These are phyloP conservation scores for Candida sithepensis DNA, from an alignment of 805 yeast genomes.

Conservation along the genomic window DNA sequence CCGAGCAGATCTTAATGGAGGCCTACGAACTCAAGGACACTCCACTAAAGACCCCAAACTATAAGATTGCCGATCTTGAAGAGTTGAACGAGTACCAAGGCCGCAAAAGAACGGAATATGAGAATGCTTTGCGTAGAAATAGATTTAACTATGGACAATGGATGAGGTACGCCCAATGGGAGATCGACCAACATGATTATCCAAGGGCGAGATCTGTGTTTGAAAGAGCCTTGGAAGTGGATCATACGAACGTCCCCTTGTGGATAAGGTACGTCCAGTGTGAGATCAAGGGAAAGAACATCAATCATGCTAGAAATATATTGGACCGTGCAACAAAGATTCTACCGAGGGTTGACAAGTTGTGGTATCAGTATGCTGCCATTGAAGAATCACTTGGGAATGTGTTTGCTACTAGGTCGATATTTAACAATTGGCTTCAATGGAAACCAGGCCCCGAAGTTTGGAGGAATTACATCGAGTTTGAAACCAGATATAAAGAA, in stretches of 20 bases:
- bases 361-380: slow-evolving; percentile 82
- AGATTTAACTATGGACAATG: slow-evolving; percentile 81
- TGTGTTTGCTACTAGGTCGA: slow-evolving; percentile 52
- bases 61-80: slow-evolving; percentile 66
- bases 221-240: slow-evolving; percentile 81
- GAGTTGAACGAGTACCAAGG: slow-evolving; percentile 76
- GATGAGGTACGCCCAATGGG: slow-evolving; percentile 90
- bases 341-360: slow-evolving; percentile 75
- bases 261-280: slow-evolving; percentile 83
- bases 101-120: slow-evolving; percentile 76
- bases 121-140: slow-evolving; percentile 82
- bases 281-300: slow-evolving; percentile 67
- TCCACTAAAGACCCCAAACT: slow-evolving; percentile 38
- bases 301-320: slow-evolving; percentile 86
- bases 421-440: slow-evolving; percentile 76
- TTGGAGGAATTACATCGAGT: slow-evolving; percentile 71
- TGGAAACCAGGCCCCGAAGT: slow-evolving; percentile 69
- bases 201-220: slow-evolving; percentile 80
- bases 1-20: slow-evolving; percentile 60
- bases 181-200: slow-evolving; percentile 72
- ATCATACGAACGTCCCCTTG: slow-evolving; percentile 69
- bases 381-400: slow-evolving; percentile 78
- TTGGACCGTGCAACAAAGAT: slow-evolving; percentile 71
- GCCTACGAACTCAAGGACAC: slow-evolving; percentile 50
- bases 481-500: slow-evolving; percentile 61